Evolutionary conservation across 345 rosid species (phyloP), one percentile per base, ranked within the genome.

Genomic region (Lepidium africanum): DNA sequence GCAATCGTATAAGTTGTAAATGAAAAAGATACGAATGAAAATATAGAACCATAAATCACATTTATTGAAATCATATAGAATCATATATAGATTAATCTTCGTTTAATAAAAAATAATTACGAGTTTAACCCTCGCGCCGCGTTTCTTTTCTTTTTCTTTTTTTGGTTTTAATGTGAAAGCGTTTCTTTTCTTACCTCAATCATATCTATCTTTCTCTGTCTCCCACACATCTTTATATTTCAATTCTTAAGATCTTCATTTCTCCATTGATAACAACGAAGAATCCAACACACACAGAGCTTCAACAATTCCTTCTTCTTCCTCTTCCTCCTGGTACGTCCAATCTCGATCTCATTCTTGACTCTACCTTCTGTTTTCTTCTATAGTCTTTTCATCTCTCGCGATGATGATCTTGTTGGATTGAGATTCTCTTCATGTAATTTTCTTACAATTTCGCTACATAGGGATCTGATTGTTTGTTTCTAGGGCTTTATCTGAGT

Each of bases 241-340:
- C 47, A 47, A 17, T 54, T 72, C 12, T 16, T 47, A 19, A 43
- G 35, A 54, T 63, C 75, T 53, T 42, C 38, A 30, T 30, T 30
- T n/a, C 47, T 9, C 10, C 64, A 37, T 54, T 63, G 50, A 54
- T 63, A 25, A 21, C 63, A 13, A 14, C 59, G 35, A 27, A 12
- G 10, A 51, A 38, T 30, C 33, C 7, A 30, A 30, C 33, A 27
- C 50, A 6, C 27, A 48, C 5, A 67, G 64, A 56, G 37, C 50
- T 13, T 9, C 59, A n/a, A 13, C 62, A 58, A 47, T 5, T 58
- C 52, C 51, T 67, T 45, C 54, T 35, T 15, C 70, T 40, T 65
- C 59, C 10, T 47, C 69, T 9, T 63, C 76, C 65, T 72, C 45
- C 59, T 65, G 71, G 76, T 72, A 1, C 21, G 68, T 61, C 21